Percentiles rank a stretch among this genome's conserved stretches.
phyloP scores from a whole-genome alignment of 73 alveolate genomes.

The Tetrahymena thermophila region DNA sequence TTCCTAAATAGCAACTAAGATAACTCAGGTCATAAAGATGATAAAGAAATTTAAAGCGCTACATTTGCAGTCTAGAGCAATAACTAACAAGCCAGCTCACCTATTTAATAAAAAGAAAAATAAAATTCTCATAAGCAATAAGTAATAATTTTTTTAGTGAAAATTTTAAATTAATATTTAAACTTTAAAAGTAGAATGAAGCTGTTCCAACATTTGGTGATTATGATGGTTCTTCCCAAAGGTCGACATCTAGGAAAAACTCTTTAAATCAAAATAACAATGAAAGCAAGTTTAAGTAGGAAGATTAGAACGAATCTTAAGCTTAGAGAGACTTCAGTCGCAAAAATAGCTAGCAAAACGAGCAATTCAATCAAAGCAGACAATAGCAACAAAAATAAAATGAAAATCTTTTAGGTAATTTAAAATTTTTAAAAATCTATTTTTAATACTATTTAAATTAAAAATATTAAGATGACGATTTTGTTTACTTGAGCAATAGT shows the following conservation, averaged over 20 bases:
- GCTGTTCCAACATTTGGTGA: not conserved
- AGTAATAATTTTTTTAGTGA: not conserved
- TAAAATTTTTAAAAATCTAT: too few species aligned
- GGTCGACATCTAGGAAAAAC: not conserved
- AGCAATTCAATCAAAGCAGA: not conserved
- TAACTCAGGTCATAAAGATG: not conserved
- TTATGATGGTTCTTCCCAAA: not conserved
- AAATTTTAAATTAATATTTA: not conserved
- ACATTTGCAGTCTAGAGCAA: not conserved
- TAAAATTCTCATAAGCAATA: not conserved
- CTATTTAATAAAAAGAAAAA: not conserved
- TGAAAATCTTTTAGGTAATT: too few species aligned
- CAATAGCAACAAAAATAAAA: not conserved
- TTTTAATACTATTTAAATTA: not conserved
- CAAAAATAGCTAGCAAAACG: not conserved
- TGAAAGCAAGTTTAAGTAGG: not conserved
- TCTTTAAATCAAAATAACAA: not conserved
- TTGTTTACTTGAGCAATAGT: not conserved
- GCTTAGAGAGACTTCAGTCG: not conserved
- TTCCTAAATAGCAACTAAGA: not conserved
- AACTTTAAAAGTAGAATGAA: not conserved
- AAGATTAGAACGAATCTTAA: not conserved
- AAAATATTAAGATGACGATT: not conserved
- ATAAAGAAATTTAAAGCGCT: not conserved
- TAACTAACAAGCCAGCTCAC: not conserved